These are phyloP conservation scores for Fusarium buxicola DNA, from an alignment of 2,329 filamentous ascomycete genomes.

Conservation along the genomic window DNA sequence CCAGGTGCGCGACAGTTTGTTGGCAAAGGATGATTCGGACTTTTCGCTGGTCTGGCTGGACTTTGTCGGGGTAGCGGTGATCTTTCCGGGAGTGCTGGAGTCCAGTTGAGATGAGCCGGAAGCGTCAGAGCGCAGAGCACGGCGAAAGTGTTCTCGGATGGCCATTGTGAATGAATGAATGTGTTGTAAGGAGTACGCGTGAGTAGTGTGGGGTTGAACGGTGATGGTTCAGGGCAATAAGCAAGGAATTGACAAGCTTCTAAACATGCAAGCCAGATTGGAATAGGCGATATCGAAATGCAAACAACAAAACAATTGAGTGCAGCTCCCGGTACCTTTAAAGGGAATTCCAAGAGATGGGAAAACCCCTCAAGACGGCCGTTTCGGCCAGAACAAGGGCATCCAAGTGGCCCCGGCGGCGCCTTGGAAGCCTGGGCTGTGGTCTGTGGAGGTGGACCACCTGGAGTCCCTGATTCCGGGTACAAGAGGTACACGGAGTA, in stretches of 20 bases:
- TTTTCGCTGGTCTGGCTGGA: conserved; percentile 45
- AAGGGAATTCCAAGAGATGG: conserved; percentile 39
- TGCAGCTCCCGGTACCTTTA: conserved; percentile 37
- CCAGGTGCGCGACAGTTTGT: conserved; percentile 48
- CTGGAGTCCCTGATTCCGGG: conserved; percentile 21
- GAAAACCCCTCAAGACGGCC: conserved; percentile 46
- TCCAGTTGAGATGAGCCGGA: conserved; percentile 49
- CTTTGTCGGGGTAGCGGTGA: conserved; percentile 45
- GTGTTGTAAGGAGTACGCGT: conserved; percentile 13
- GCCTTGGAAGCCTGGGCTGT: conserved; percentile 41
- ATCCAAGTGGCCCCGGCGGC: conserved; percentile 35
- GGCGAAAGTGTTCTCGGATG: conserved; percentile 57
- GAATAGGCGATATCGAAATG: conserved; percentile 29
- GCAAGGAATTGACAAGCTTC: conserved; percentile 19
- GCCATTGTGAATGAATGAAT: conserved; percentile 51
- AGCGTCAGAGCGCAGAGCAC: conserved; percentile 53
- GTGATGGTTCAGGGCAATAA: conserved; percentile 10
- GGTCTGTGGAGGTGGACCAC: conserved; percentile 38
- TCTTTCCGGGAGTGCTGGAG: conserved; percentile 46
- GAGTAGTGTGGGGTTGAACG: conserved; percentile 12
- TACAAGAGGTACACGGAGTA: conserved; percentile 31
- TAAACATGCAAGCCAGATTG: conserved; percentile 13
- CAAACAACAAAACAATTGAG: conserved; percentile 12
- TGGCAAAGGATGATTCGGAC: conserved; percentile 45
- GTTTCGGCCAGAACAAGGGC: conserved; percentile 40